Conservation (phyloP, 331 rosid genomes). For the Saraca asoca region DNA sequence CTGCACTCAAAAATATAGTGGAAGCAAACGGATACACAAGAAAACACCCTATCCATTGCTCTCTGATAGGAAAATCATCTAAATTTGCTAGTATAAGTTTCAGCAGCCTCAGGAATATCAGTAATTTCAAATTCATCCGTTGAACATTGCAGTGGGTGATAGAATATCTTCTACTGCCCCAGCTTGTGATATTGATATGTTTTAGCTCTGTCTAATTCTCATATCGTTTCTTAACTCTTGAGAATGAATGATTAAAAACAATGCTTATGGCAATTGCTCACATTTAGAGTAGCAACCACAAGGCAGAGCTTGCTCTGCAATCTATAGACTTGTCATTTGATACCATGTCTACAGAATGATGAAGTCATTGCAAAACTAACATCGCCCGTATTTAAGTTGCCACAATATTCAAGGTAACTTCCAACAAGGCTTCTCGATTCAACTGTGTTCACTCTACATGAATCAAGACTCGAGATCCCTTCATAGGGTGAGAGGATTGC, state of each 20-base stretch:
- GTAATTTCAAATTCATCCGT: neutral
- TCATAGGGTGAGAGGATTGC: neutral
- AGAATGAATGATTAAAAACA: conserved; percentile 1
- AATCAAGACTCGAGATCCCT: conserved; percentile 18
- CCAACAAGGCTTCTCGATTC: conserved; percentile 10
- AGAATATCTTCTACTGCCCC: neutral
- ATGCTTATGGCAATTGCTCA: neutral
- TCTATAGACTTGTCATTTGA: neutral
- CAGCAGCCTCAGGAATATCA: neutral
- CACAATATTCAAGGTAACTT: neutral
- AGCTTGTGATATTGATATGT: neutral
- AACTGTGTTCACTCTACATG: conserved; percentile 10
- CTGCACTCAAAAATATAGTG: neutral
- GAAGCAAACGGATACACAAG: conserved; percentile 21
- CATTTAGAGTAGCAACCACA: neutral
- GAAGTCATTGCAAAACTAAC: conserved; percentile 17
- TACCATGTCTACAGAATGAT: conserved; percentile 7
- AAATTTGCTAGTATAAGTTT: neutral
- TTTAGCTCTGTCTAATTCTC: neutral
- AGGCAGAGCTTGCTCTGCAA: neutral
- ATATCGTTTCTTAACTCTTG: conserved; percentile 18
- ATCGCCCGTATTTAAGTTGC: conserved; percentile 3
- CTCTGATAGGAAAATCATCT: neutral
- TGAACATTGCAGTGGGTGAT: neutral
- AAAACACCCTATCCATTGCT: neutral